Base-by-base conservation (phyloP, 495 filamentous ascomycete species). In the Tuber melanosporum region DNA sequence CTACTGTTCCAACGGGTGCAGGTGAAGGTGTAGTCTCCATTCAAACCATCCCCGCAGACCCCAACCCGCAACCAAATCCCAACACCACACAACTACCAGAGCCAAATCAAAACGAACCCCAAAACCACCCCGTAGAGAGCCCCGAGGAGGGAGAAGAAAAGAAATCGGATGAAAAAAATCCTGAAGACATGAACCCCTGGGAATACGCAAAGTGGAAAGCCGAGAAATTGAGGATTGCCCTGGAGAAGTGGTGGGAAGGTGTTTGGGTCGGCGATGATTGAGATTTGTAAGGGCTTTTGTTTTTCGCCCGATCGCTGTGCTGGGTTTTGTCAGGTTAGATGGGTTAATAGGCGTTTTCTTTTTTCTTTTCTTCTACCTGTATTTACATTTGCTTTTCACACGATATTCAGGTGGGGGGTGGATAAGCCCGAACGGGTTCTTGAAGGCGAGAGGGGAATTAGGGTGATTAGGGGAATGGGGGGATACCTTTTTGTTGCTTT, bases 241-340 rank as follows among this genome's bases (percentile, higher is more conserved):
- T 83, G 52, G 75, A 84, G 72, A 78, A 80, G 20, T 83, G 82
- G 80, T 82, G 82, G 78, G 75, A 73, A 12, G 76, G 74, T 1
- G 74, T 84, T 41, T 84, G 78, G 77, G 71, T 22, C 42, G 80
- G 78, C 43, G 69, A 41, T 26, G 70, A 73, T 39, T 75, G 20
- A 44, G 32, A 73, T 39, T n/a, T 69, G 44, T 36, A n/a, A 44
- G 20, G 44, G 22, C 19, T 70, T 71, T 71, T 66, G 20, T 36
- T 45, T 72, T 45, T 72, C 2, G 19, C 26, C 71, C 57, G 20
- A 43, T 71, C 10, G 41, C 17, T 26, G 69, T 7, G 45, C 6
- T 52, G 57, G 45, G 44, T 46, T 45, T 7, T 66, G 57, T 72
- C 57, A 42, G 74, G n/a, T 66, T 66, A 32, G 57, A 66, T 66